These are phyloP conservation scores for Solanum habrochaites DNA, from an alignment of 257 asterid species.

Conservation along the genomic window DNA sequence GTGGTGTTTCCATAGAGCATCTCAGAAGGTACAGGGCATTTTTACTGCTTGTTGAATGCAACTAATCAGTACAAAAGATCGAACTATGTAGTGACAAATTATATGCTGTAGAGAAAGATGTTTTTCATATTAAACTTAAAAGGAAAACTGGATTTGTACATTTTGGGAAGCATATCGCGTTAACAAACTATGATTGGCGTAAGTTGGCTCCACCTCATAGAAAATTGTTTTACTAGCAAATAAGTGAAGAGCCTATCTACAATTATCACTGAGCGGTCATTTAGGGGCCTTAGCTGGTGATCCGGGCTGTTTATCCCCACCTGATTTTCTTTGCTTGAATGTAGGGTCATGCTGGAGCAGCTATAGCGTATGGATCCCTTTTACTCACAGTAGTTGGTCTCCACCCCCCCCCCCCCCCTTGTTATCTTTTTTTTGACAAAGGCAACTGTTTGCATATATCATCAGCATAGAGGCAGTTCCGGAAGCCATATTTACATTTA, in stretches of 20 bases:
- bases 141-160: background rate
- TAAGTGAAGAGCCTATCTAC: background rate
- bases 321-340: conserved; percentile 7
- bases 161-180: background rate
- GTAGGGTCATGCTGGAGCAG: conserved; percentile 90
- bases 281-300: too few relatives aligned
- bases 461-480: background rate
- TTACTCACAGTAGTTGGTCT: conserved; percentile 39
- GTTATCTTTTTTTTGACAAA: background rate
- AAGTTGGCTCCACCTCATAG: background rate
- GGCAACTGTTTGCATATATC: background rate
- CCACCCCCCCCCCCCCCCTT: background rate
- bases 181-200: background rate
- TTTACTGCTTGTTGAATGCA: background rate
- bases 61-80: background rate
- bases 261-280: background rate
- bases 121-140: background rate
- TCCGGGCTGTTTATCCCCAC: background rate
- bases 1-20: conserved; percentile 97
- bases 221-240: background rate
- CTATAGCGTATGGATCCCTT: conserved; percentile 87
- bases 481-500: background rate
- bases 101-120: background rate
- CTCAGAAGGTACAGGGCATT: conserved; percentile 53
- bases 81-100: background rate